These are phyloP conservation scores for Cladosporium sp. DNA, from an alignment of 2,329 filamentous ascomycete species.

Conservation along the genomic window DNA sequence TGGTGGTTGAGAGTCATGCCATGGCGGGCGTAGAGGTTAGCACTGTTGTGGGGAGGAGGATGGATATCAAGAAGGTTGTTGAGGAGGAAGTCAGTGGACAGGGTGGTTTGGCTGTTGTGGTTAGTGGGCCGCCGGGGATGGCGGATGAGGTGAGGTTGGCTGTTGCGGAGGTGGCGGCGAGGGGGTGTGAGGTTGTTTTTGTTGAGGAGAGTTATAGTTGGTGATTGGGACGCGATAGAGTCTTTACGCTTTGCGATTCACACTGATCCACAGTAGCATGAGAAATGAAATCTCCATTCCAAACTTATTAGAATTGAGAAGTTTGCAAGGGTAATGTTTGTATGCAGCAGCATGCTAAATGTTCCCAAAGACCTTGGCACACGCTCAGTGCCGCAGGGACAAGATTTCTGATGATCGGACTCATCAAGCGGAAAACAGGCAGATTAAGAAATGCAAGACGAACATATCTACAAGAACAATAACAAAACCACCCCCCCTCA, in stretches of 20 bases:
- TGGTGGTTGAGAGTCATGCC: background rate
- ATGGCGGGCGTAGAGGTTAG: slow-evolving; percentile 26
- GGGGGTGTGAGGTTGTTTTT: slow-evolving; percentile 16
- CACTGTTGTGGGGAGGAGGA: slow-evolving; percentile 32
- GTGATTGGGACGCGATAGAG: no score
- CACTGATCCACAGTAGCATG: no score
- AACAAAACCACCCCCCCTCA: background rate
- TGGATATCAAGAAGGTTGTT: slow-evolving; percentile 32
- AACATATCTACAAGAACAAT: background rate
- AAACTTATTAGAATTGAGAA: no score
- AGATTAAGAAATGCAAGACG: no score
- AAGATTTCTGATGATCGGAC: no score
- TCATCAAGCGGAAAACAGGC: no score
- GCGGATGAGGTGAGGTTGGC: slow-evolving; percentile 38
- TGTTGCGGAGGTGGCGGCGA: slow-evolving; percentile 22
- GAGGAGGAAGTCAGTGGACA: slow-evolving; percentile 29
- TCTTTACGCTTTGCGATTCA: no score
- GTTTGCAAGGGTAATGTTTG: no score
- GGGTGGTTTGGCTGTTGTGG: slow-evolving; percentile 35
- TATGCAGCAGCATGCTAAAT: no score
- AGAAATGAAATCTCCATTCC: no score
- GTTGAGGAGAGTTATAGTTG: slow-evolving; percentile 21
- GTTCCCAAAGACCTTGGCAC: no score
- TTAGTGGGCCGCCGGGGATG: slow-evolving; percentile 39
- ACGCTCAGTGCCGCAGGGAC: no score